These are phyloP conservation scores for Astragalus membranaceus DNA, from an alignment of 306 rosid species.

Conservation along the genomic window DNA sequence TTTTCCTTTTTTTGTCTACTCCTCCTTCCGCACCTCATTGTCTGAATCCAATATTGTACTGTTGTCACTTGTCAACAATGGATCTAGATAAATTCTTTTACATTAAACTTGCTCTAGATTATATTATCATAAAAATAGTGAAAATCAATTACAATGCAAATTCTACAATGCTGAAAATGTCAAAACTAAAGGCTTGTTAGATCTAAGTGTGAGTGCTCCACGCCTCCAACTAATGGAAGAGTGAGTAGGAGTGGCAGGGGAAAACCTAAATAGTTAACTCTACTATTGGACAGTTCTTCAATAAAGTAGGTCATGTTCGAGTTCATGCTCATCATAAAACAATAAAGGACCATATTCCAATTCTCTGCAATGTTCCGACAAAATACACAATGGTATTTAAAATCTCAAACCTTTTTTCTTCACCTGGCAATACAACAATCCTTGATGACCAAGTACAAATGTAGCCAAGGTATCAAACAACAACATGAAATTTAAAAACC, in stretches of 20 bases:
- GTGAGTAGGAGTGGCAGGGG: neutral
- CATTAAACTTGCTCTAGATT: neutral
- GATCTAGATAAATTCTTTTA: neutral
- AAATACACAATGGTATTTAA: neutral
- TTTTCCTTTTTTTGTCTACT: neutral
- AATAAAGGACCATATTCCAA: neutral
- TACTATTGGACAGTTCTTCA: neutral
- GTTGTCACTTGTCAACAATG: neutral
- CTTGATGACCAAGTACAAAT: neutral
- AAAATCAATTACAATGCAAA: neutral
- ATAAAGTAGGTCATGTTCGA: neutral
- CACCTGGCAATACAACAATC: neutral
- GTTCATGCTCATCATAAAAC: conserved; percentile 11
- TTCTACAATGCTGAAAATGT: neutral
- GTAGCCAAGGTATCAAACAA: conserved; percentile 8
- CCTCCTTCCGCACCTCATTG: neutral
- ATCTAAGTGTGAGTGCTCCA: neutral
- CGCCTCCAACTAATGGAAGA: neutral
- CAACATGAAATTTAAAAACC: neutral
- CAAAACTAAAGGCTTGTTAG: neutral
- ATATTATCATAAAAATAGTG: neutral
- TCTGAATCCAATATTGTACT: neutral
- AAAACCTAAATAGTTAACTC: neutral
- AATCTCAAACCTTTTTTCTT: neutral
- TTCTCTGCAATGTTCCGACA: conserved; percentile 1